Conservation (phyloP, 176 grass and related monocot species). For the Triticum monococcum region DNA sequence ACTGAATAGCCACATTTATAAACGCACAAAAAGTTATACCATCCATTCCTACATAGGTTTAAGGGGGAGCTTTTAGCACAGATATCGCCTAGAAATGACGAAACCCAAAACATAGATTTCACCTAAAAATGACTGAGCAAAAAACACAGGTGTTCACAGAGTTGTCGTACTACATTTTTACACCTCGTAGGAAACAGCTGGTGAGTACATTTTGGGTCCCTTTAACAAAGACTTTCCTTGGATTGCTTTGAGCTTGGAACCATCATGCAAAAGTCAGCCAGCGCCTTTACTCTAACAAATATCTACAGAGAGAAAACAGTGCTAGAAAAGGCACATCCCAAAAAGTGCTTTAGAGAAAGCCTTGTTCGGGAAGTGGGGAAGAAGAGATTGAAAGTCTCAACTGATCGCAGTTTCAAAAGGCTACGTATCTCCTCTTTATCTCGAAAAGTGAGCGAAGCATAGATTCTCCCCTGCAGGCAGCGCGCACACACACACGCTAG, state of each 20-base stretch:
- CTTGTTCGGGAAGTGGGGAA: conserved; percentile 35
- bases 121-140: too few species aligned
- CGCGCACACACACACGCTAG: background rate
- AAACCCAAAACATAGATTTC: background rate
- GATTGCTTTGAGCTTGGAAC: background rate
- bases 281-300: conserved; percentile 7
- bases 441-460: conserved; percentile 17
- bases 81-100: background rate
- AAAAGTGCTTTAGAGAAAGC: conserved; percentile 49
- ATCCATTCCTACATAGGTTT: background rate
- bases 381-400: conserved; percentile 22
- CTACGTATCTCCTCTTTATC: conserved; percentile 11
- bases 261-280: conserved; percentile 23
- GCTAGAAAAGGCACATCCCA: conserved; percentile 26
- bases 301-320: conserved; percentile 25
- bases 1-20: too few species aligned
- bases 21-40: too few species aligned
- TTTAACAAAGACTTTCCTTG: conserved; percentile 23
- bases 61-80: too few species aligned
- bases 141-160: background rate
- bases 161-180: background rate
- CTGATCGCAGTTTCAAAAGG: conserved; percentile 41
- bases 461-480: conserved; percentile 34
- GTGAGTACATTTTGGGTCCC: background rate
- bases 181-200: background rate